These are phyloP conservation scores for Monilinia fructicola DNA, from an alignment of 2,329 filamentous ascomycete genomes.

Conservation along the genomic window DNA sequence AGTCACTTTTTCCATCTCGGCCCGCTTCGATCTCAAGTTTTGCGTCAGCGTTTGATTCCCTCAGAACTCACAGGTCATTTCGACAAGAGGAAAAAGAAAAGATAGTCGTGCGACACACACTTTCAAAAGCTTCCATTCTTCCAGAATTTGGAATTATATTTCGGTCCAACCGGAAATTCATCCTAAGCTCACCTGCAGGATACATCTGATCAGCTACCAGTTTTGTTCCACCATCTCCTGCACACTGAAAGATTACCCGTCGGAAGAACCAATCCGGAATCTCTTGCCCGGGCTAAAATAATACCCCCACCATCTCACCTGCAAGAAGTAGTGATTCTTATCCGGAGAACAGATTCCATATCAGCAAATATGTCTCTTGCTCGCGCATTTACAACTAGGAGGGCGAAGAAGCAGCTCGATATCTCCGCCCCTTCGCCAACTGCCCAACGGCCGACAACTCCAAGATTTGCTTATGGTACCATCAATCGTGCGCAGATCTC, in stretches of 20 bases:
- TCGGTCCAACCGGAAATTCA: slow-evolving; percentile 20
- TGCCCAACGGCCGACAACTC: slow-evolving; percentile 36
- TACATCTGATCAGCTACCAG: slow-evolving; percentile 28
- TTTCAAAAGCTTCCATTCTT: background rate
- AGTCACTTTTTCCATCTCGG: slow-evolving; percentile 8
- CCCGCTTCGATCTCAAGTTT: slow-evolving; percentile 8
- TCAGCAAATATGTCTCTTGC: slow-evolving; percentile 54
- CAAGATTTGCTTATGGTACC: slow-evolving; percentile 34
- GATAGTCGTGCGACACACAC: background rate
- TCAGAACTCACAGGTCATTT: slow-evolving; percentile 17
- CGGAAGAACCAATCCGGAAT: slow-evolving; percentile 27
- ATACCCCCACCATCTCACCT: slow-evolving; percentile 30
- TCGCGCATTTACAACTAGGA: slow-evolving; percentile 69
- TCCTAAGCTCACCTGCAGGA: slow-evolving; percentile 27
- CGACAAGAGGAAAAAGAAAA: background rate
- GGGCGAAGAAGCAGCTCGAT: slow-evolving; percentile 49
- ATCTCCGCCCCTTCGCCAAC: slow-evolving; percentile 27
- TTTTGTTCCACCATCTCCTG: slow-evolving; percentile 11
- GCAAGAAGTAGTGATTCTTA: slow-evolving; percentile 19
- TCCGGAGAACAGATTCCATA: slow-evolving; percentile 25
- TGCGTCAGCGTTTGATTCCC: background rate
- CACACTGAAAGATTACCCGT: slow-evolving; percentile 27
- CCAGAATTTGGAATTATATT: slow-evolving; percentile 19
- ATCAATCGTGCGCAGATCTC: slow-evolving; percentile 70
- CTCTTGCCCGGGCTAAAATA: slow-evolving; percentile 17